phyloP scores from a whole-genome alignment of 179 eudicot species.

The Nepenthes alata region DNA sequence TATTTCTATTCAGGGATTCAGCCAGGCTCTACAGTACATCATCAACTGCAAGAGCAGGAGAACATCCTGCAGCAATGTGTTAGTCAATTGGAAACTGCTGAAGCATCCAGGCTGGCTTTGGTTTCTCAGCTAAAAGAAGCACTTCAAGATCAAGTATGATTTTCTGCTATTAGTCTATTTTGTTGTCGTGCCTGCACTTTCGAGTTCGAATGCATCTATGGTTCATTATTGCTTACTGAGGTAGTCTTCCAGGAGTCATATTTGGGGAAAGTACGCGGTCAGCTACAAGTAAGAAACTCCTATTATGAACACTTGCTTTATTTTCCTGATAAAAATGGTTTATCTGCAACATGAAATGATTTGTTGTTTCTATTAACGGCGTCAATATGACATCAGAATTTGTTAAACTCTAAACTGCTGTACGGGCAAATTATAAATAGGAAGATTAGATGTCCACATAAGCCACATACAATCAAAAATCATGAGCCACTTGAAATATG shows the following conservation, averaged over 20 bases:
- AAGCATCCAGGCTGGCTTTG: constrained; percentile 47
- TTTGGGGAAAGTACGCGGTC: constrained; percentile 39
- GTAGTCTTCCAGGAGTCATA: constrained; percentile 51
- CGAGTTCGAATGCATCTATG: neutral
- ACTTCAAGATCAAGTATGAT: constrained; percentile 63
- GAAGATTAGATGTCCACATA: too few species aligned
- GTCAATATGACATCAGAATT: too few species aligned
- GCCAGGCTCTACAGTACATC: constrained; percentile 29
- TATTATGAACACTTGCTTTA: neutral
- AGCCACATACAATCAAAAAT: too few species aligned
- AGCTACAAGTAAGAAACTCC: constrained; percentile 47
- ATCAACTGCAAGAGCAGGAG: constrained; percentile 71
- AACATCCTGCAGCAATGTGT: constrained; percentile 45
- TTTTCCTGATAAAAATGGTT: neutral
- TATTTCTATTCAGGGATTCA: constrained; percentile 38
- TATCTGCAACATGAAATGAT: neutral
- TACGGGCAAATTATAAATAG: too few species aligned
- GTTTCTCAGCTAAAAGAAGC: constrained; percentile 72
- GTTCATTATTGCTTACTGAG: constrained; percentile 12
- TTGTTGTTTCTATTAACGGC: neutral
- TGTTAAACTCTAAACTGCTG: too few species aligned
- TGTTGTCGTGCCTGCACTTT: neutral
- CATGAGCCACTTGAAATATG: too few species aligned
- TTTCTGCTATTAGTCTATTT: neutral
- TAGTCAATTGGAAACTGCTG: constrained; percentile 59